Base-by-base conservation (phyloP, 495 filamentous ascomycete genomes). In the Peziza echinospora region DNA sequence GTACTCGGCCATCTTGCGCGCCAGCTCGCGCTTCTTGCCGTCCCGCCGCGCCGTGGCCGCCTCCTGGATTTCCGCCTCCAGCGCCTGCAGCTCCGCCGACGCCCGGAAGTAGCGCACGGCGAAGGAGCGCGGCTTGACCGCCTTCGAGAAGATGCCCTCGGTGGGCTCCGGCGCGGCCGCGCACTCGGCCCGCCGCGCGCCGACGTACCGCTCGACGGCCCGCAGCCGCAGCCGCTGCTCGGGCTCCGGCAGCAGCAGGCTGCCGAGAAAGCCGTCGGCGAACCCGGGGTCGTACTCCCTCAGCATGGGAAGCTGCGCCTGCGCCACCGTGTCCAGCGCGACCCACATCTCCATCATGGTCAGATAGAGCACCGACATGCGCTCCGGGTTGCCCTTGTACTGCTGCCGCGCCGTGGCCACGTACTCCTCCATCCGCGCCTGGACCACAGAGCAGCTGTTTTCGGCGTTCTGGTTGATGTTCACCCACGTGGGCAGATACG, bases 311-410 rank as follows among this genome's bases (percentile, higher is more conserved):
- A 64, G 61, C 0, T 53, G 45, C 1, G 46, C 19, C 8, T 65
- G 62, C 0, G 71, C 70, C 9, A 62, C 60, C 44, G 63, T 69
- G 50, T 82, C 78, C 41, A 64, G 61, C 16, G 72, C 72, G 26
- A 77, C 53, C 77, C 77, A 83, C 0, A 82, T 49, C 22, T 81
- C 75, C 46, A 79, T 56, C 3, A 71, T 55, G 0, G 66, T 73
- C 17, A 83, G 63, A 1, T 74, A 30, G 73, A 82, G 75, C 0
- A 70, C 42, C 1, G 77, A 82, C 2, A 66, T 52, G 0, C 54
- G 61, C 52, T 72, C 71, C 0, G 75, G 70, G 37, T 69, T 67
- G 0, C 47, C 44, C 0, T 8, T 11, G 49, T 76, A 78, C 5
- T 40, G 1, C 0, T 6, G 4, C 16, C 17, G 49, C 10, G 63